Evolutionary conservation across 805 yeast genomes (phyloP).

Genomic region (Saturnispora mendoncae): DNA sequence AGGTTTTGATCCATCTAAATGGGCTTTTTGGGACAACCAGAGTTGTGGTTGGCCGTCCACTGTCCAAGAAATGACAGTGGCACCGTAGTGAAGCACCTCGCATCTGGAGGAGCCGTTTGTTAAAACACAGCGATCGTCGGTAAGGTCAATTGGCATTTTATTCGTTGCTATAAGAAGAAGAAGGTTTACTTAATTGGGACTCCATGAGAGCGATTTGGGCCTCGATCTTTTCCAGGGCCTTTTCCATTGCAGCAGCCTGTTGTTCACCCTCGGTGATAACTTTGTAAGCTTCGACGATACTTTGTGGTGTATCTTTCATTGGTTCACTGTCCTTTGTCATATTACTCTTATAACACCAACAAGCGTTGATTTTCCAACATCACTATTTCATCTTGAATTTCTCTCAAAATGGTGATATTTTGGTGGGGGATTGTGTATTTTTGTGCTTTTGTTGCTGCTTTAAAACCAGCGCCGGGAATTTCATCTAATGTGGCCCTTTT

Average conservation of each 20-base stretch:
- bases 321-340: too few species aligned
- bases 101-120: slow-evolving; percentile 46
- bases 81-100: slow-evolving; percentile 78
- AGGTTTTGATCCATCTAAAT: slow-evolving; percentile 84
- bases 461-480: not conserved
- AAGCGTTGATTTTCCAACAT: not conserved
- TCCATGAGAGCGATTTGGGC: slow-evolving; percentile 50
- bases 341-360: too few species aligned
- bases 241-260: slow-evolving; percentile 38
- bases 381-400: not conserved
- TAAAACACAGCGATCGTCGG: slow-evolving; percentile 52
- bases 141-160: slow-evolving; percentile 57
- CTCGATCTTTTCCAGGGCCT: slow-evolving; percentile 56
- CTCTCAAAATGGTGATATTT: slow-evolving; percentile 1
- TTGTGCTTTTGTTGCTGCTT: not conserved
- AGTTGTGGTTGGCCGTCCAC: slow-evolving; percentile 66
- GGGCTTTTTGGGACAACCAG: slow-evolving; percentile 73
- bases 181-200: slow-evolving; percentile 9
- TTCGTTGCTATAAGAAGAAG: not conserved
- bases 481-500: not conserved
- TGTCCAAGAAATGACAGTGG: slow-evolving; percentile 80
- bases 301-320: not conserved
- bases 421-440: not conserved
- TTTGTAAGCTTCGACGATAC: slow-evolving; percentile 6
- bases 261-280: slow-evolving; percentile 10